A percentile compares a stretch with the other conserved stretches of the same genome.
Conservation (phyloP, 1,284 basidiomycete genomes). For the Cystobasidium pallidum region DNA sequence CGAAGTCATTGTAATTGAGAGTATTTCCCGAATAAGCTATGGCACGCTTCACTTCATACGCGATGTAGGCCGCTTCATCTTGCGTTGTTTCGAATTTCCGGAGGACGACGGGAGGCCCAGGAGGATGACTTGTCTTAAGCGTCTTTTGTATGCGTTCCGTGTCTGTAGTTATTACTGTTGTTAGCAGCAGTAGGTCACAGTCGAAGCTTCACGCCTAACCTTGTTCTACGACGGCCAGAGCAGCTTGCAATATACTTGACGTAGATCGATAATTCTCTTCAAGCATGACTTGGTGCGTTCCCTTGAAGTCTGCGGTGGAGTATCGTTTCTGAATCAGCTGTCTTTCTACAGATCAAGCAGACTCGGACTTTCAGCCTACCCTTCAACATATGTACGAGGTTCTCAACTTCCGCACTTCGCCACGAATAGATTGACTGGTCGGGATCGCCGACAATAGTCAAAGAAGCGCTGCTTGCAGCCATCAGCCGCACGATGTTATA, state of each 20-base stretch:
- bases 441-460: conserved; percentile 88
- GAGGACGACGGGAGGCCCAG: conserved; percentile 63
- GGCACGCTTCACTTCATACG: conserved; percentile 76
- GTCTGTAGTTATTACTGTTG: conserved; percentile 59
- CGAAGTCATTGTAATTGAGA: conserved; percentile 75
- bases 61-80: conserved; percentile 72
- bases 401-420: conserved; percentile 80
- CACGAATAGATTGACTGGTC: conserved; percentile 93
- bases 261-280: conserved; percentile 91
- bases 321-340: too few species aligned
- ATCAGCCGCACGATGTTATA: conserved; percentile 81
- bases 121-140: conserved; percentile 72
- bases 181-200: background rate
- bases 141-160: conserved; percentile 73
- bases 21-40: conserved; percentile 73
- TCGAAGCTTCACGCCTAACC: conserved; percentile 59
- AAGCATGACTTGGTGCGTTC: conserved; percentile 70
- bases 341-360: too few species aligned
- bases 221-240: conserved; percentile 78
- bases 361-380: conserved; percentile 58
- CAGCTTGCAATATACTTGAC: conserved; percentile 72
- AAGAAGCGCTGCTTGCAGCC: conserved; percentile 60
- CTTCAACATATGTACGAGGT: conserved; percentile 74
- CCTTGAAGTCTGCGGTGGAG: conserved; percentile 60
- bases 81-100: conserved; percentile 59